Base-by-base conservation (phyloP, 2,329 filamentous ascomycete genomes). In the Colletotrichum trifolii region DNA sequence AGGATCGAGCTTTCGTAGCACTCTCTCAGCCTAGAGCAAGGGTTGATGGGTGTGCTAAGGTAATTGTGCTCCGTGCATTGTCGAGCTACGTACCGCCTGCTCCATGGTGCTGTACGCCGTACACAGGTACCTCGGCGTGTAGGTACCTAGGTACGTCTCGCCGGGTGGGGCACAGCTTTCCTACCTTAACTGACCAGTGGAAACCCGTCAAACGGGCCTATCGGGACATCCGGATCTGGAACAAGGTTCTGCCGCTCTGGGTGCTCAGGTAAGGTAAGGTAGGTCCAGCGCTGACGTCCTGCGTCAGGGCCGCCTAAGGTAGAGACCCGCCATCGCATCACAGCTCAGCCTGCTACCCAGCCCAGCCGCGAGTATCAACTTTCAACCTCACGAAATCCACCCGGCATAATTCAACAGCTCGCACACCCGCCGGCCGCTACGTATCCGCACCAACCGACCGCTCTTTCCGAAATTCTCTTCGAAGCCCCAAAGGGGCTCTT, bases 1-100 rank as follows among this genome's bases (percentile, higher is more conserved):
- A 76, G 76, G 69, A 25, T 78, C 46, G 76, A 78, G 62, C 68
- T 72, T 68, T 69, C 67, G 67, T 69, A 64, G 70, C 67, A 50
- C 71, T 76, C 43, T 65, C 61, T 67, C 66, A 64, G 64, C 66
- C 64, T 67, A 60, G 64, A 60, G 66, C 66, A 62, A 61, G 64
- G 66, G 59, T 68, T 25, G 25, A 53, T 43, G 43, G 47, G 36
- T 54, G 33, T 45, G 25, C 25, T 25, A 25, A 25, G 25, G 25
- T 25, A 25, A 25, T 25, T 25, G 58, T 62, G 63, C 58, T 63
- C 63, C 63, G 63, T 66, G 63, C 63, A 63, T 50, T n/a, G 43
- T 39, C 13, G 36, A 54, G 63, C 52, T 66, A 66, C 63, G 63
- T 66, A 66, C 63, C 45, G 33, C 42, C 25, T 25, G 25, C 25